Evolutionary conservation across 352 stramenopile genomes (phyloP).

Genomic region (Phytophthora pluvialis): DNA sequence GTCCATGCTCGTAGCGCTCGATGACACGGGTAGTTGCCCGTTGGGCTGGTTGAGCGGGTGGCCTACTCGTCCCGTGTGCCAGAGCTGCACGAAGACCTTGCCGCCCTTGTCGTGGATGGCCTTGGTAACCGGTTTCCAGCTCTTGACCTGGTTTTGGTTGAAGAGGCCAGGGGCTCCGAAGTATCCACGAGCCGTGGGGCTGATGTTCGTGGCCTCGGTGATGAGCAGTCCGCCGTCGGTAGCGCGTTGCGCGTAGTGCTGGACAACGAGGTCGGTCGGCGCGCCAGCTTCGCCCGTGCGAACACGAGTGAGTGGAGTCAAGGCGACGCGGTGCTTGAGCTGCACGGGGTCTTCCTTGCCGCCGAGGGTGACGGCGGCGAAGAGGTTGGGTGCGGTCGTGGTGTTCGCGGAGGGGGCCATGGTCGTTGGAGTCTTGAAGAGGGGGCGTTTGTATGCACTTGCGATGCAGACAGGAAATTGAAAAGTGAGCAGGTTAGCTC

Average conservation of each 20-base stretch:
- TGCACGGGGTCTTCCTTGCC: constrained; percentile 43
- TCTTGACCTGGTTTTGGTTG: constrained; percentile 46
- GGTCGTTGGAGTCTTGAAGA: not conserved
- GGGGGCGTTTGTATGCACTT: not conserved
- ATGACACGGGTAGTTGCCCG: constrained; percentile 54
- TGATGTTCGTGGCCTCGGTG: constrained; percentile 65
- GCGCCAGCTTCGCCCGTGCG: constrained; percentile 37
- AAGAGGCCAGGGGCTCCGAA: constrained; percentile 54
- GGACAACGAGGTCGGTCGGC: constrained; percentile 37
- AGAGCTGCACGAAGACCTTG: constrained; percentile 58
- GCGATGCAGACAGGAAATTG: constrained; percentile 4
- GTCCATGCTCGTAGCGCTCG: constrained; percentile 52
- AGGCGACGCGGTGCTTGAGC: constrained; percentile 37
- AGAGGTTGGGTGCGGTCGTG: constrained; percentile 40
- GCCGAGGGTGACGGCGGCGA: constrained; percentile 53
- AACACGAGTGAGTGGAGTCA: constrained; percentile 63
- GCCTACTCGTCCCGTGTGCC: constrained; percentile 78
- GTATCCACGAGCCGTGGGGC: constrained; percentile 39
- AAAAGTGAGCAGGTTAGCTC: constrained; percentile 1
- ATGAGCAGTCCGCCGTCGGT: constrained; percentile 61
- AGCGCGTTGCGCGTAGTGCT: constrained; percentile 64
- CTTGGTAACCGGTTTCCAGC: constrained; percentile 55
- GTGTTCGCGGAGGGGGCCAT: constrained; percentile 17
- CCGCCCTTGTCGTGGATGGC: constrained; percentile 71
- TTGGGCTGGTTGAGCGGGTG: constrained; percentile 68